Percentiles rank a stretch among this genome's conserved stretches.
Evolutionary conservation across 805 yeast species (phyloP).

Genomic region (Barnettozyma populi): DNA sequence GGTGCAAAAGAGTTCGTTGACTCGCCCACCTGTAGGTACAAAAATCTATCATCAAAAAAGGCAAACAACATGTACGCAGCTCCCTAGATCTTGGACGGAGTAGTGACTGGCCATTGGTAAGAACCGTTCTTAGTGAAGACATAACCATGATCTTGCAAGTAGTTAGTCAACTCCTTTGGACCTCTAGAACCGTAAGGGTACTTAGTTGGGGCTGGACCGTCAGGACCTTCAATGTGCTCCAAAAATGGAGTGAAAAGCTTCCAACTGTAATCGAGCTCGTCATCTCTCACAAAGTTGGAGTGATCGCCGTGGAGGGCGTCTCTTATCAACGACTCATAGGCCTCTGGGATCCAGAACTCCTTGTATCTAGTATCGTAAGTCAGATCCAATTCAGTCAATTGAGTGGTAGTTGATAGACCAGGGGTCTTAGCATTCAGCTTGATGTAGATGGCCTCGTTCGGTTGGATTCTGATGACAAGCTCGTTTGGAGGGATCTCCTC

Average conservation of each 20-base stretch:
- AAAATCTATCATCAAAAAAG: constrained; percentile 3
- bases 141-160: constrained; percentile 67
- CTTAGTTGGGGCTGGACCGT: constrained; percentile 58
- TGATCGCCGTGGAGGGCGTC: constrained; percentile 91
- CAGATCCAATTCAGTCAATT: constrained; percentile 85
- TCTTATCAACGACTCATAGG: constrained; percentile 91
- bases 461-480: constrained; percentile 90
- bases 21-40: neutral
- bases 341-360: constrained; percentile 94
- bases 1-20: neutral
- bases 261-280: constrained; percentile 94
- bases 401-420: constrained; percentile 77
- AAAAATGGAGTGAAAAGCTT: constrained; percentile 86
- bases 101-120: constrained; percentile 90
- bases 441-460: constrained; percentile 88
- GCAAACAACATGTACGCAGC: neutral
- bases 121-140: constrained; percentile 53
- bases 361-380: constrained; percentile 78
- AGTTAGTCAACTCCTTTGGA: constrained; percentile 59
- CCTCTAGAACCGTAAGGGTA: constrained; percentile 93
- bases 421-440: constrained; percentile 93
- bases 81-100: constrained; percentile 27
- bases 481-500: constrained; percentile 82
- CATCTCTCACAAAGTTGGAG: constrained; percentile 96
- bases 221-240: constrained; percentile 65